Evolutionary conservation across 768 basidiomycete genomes (phyloP).

Genomic region (Collybiopsis luxurians): DNA sequence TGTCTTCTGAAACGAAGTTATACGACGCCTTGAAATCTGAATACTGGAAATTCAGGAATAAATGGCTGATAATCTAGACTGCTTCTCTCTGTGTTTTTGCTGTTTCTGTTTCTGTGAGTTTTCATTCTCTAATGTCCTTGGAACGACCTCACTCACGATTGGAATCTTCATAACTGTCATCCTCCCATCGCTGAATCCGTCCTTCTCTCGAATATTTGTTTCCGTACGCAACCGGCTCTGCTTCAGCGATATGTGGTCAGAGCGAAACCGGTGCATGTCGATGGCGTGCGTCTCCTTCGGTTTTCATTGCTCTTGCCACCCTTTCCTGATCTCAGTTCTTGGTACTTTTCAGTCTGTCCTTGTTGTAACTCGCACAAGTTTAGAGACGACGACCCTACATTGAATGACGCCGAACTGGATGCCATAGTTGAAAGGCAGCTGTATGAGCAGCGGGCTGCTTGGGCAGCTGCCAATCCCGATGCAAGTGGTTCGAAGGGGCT

Average conservation of each 20-base stretch:
- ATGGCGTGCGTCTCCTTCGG: neutral
- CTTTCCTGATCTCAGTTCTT: too few relatives aligned
- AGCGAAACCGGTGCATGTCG: slow-evolving; percentile 3
- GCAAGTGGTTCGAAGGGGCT: neutral
- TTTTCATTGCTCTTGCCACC: too few relatives aligned
- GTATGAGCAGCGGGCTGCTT: slow-evolving; percentile 3
- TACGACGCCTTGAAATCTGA: too few relatives aligned
- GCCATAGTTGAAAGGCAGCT: slow-evolving; percentile 3
- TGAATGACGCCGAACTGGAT: neutral
- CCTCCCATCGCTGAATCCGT: too few relatives aligned
- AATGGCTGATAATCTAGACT: slow-evolving; percentile 2
- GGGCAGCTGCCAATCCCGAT: neutral
- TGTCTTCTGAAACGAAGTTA: too few relatives aligned
- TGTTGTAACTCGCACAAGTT: neutral
- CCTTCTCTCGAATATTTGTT: too few relatives aligned
- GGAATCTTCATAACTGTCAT: too few relatives aligned
- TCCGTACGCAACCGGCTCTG: too few relatives aligned
- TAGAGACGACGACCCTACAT: neutral
- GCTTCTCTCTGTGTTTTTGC: slow-evolving; percentile 5
- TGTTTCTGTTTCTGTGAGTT: slow-evolving; percentile 5
- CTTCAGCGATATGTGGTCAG: slow-evolving; percentile 2
- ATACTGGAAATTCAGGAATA: too few relatives aligned
- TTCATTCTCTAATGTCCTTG: neutral
- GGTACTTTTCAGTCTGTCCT: slow-evolving; percentile 3
- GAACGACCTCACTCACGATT: neutral